Evolutionary conservation across 441 rosid genomes (phyloP).

Genomic region (Pelargonium cotyledonis): DNA sequence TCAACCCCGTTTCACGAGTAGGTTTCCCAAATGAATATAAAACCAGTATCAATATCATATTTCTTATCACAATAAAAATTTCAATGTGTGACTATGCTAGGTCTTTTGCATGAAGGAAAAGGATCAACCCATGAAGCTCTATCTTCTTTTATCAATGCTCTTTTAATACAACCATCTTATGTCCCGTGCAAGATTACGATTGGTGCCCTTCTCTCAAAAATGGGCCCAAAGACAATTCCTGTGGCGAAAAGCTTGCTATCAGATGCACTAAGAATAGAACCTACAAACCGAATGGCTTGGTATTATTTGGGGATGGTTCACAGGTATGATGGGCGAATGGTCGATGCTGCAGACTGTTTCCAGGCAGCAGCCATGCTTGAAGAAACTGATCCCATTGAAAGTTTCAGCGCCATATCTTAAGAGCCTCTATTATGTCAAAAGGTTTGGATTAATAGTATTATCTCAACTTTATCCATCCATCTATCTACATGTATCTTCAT

Average conservation of each 20-base stretch:
- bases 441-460: not conserved
- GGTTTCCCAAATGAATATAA: too few relatives aligned
- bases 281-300: slow-evolving; percentile 82
- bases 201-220: slow-evolving; percentile 47
- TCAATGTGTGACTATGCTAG: slow-evolving; percentile 27
- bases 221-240: slow-evolving; percentile 51
- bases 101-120: slow-evolving; percentile 59
- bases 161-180: slow-evolving; percentile 50
- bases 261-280: slow-evolving; percentile 85
- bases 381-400: slow-evolving; percentile 5
- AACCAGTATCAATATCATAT: too few relatives aligned
- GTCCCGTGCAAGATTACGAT: slow-evolving; percentile 64
- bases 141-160: slow-evolving; percentile 46
- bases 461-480: not conserved
- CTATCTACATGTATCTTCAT: not conserved
- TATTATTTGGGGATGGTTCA: slow-evolving; percentile 78
- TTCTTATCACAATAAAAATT: too few relatives aligned
- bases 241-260: slow-evolving; percentile 77
- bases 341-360: slow-evolving; percentile 6
- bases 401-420: not conserved
- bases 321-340: slow-evolving; percentile 66
- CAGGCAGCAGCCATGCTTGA: slow-evolving; percentile 7
- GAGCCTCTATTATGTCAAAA: not conserved
- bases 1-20: too few relatives aligned
- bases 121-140: slow-evolving; percentile 52